Evolutionary conservation across 169 alveolate genomes (phyloP).

Genomic region (Cyclospora cayetanensis): DNA sequence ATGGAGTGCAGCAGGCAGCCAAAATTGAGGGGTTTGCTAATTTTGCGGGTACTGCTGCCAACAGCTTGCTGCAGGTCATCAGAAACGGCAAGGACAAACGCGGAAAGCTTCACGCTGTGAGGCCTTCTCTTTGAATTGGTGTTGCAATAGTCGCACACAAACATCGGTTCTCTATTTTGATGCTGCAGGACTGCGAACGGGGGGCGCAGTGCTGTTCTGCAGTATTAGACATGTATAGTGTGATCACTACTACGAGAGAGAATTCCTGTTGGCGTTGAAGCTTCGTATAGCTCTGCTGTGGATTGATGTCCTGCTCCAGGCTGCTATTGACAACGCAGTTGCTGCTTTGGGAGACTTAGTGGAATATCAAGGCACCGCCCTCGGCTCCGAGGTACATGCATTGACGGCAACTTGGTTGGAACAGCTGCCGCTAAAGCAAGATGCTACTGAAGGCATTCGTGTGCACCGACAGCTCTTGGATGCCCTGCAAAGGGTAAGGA

Average conservation of each 20-base stretch:
- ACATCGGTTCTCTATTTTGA: not conserved
- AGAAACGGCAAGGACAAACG: not conserved
- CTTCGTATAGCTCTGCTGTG: conserved; percentile 71
- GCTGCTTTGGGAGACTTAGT: conserved; percentile 89
- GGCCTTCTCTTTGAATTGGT: not conserved
- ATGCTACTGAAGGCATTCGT: conserved; percentile 85
- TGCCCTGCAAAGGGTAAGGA: conserved; percentile 19
- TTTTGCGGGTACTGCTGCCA: not conserved
- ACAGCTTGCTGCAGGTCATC: not conserved
- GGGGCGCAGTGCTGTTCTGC: not conserved
- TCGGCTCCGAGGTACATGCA: conserved; percentile 40
- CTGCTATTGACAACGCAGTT: conserved; percentile 89
- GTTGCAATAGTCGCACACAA: not conserved
- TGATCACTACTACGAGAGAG: no score
- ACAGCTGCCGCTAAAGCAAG: conserved; percentile 84
- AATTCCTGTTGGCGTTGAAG: not conserved
- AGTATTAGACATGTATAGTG: not conserved
- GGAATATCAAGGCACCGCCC: conserved; percentile 80
- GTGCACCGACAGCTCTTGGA: conserved; percentile 86
- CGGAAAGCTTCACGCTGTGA: not conserved
- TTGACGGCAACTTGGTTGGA: conserved; percentile 35
- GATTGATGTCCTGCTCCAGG: conserved; percentile 76
- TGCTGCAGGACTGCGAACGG: not conserved
- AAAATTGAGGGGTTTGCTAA: not conserved
- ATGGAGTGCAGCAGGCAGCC: conserved; percentile 83